Base-by-base conservation (phyloP, 257 asterid species). In the Nicotiana attenuata region DNA sequence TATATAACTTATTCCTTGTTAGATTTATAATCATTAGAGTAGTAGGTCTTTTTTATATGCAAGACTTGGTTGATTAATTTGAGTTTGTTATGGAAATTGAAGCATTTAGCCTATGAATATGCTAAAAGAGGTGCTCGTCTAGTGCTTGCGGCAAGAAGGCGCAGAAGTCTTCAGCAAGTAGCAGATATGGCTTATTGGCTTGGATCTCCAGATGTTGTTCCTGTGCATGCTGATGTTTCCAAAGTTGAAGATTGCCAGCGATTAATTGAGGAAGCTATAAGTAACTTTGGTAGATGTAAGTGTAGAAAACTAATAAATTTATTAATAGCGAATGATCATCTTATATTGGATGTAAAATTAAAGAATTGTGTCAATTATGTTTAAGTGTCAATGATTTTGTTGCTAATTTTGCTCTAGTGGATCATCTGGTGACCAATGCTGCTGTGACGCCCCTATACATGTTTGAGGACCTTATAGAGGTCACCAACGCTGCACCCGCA, bases 21-120 rank as follows among this genome's bases (percentile, higher is more conserved):
- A n/a, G 55, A 19, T 35, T 67, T 2, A 67, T 67, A 41, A 8
- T 10, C 56, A 35, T 38, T n/a, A 67, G 28, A 67, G 29, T 1
- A n/a, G 1, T 28, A 28, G 8, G 73, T 15, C 45, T n/a, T 15
- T 8, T 66, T 15, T 20, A 60, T 17, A 35, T 41, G 77, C 3
- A 53, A 20, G 1, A 5, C 7, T 35, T 41, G 35, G 6, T 13
- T 22, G 68, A 35, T 80, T 61, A 26, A 65, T 24, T 9, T 29
- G 77, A 55, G 75, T 78, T 6, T 80, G 20, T 77, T 29, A 53
- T 2, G 59, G 64, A 67, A n/a, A 47, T 19, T 55, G 63, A 57
- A 92, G 94, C 95, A 94, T 66, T n/a, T 92, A 38, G 97, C 96
- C 0, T 94, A 94, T 56, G 97, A 91, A 87, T 91, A 91, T 78